Percentiles rank a stretch among this genome's conserved stretches.
Conservation (phyloP, 2,329 filamentous ascomycete genomes). For the Fusarium temperatum region DNA sequence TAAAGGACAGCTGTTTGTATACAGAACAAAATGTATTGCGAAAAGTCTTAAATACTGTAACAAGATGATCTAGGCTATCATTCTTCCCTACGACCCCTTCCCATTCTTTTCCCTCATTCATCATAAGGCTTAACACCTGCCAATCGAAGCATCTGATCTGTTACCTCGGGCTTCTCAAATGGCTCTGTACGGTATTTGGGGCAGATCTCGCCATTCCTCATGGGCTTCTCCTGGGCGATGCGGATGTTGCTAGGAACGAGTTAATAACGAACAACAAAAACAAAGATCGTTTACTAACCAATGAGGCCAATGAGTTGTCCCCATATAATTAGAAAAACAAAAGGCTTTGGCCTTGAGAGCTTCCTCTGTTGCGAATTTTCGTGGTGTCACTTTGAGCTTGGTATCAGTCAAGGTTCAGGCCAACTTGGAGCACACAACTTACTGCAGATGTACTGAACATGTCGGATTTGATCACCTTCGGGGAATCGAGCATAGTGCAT, state of each 20-base stretch:
- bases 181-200: slow-evolving; percentile 36
- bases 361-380: slow-evolving; percentile 14
- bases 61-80: neutral
- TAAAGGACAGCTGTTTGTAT: neutral
- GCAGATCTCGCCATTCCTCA: slow-evolving; percentile 33
- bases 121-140: slow-evolving; percentile 35
- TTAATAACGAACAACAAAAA: neutral
- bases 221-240: slow-evolving; percentile 32
- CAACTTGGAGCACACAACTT: neutral
- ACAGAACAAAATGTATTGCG: neutral
- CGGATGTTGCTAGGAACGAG: slow-evolving; percentile 14
- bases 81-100: neutral
- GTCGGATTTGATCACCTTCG: slow-evolving; percentile 49
- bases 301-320: slow-evolving; percentile 19
- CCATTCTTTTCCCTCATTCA: neutral
- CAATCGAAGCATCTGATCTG: slow-evolving; percentile 26
- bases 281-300: neutral
- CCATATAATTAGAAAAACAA: no score
- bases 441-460: slow-evolving; percentile 25
- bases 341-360: no score
- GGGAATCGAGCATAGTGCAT: slow-evolving; percentile 54
- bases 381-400: neutral
- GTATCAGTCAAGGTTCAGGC: neutral
- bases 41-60: neutral
- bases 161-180: slow-evolving; percentile 31